Base-by-base conservation (phyloP, 306 rosid genomes). In the Ceratonia siliqua region DNA sequence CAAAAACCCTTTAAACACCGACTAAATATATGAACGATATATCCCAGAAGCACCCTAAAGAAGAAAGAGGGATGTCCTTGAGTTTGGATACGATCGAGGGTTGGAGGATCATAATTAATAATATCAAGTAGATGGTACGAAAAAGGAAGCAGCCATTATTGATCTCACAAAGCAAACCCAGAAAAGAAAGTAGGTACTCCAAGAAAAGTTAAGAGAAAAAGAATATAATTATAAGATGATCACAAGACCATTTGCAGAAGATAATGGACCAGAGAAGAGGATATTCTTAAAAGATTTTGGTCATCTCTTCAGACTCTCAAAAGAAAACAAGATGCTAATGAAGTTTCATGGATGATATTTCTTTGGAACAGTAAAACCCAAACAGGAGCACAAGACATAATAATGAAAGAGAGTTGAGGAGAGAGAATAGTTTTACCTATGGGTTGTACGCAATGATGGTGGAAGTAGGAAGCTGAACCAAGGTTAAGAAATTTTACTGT, bases 131-230 rank as follows among this genome's bases (percentile, higher is more conserved):
- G 76, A 62, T 58, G 49, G 82, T 43, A 81, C 70, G 85, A 58
- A 81, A 79, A 76, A 28, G 85, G 90, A 79, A 83, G 85, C 90
- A 82, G 79, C 84, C 81, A 89, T 94, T 75, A 91, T 89, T 84
- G 85, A 79, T 80, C 43, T 78, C 89, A 84, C 86, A 88, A 84
- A 86, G 86, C 74, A 55, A 50, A 85, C 42, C 2, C 67, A 21
- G 75, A 74, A 88, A 91, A 81, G 77, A 83, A 79, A 83, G 64
- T 7, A 75, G 68, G 46, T 54, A 75, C 78, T 82, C 62, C 22
- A 78, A 25, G 72, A 78, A 76, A 86, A 59, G 75, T 36, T 32
- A 22, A 85, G 20, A 56, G 76, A 21, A 73, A 74, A 72, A 73
- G 81, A 79, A 78, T 70, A 53, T 84, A 59, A 64, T 81, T 76